Percentiles rank a stretch among this genome's conserved stretches.
Evolutionary conservation across 176 grass and related monocot species (phyloP).

Genomic region (Aegilops tauschii): DNA sequence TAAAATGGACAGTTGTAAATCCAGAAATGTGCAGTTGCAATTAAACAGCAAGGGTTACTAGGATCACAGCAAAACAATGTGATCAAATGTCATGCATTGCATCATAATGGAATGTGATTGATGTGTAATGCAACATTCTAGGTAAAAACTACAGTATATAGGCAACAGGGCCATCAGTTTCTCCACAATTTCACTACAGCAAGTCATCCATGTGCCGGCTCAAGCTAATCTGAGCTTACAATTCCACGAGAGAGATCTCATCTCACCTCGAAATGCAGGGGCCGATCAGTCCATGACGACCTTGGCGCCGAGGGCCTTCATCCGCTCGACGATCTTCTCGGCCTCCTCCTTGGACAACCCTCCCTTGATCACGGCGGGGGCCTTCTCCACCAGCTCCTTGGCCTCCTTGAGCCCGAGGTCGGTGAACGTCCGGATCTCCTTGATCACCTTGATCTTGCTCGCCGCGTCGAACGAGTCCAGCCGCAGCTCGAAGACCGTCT

Average conservation of each 20-base stretch:
- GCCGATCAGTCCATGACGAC: conserved; percentile 72
- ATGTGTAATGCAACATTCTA: not conserved
- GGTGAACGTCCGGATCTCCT: conserved; percentile 87
- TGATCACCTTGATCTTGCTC: conserved; percentile 97
- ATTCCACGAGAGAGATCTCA: conserved; percentile 16
- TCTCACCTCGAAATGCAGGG: conserved; percentile 7
- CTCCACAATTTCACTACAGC: not conserved
- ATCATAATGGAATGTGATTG: not conserved
- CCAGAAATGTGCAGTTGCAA: not conserved
- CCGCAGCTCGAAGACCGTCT: conserved; percentile 92
- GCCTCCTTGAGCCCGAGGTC: conserved; percentile 95
- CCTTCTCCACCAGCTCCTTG: conserved; percentile 95
- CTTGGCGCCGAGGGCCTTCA: conserved; percentile 87
- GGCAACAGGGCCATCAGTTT: not conserved
- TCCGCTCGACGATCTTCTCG: conserved; percentile 70
- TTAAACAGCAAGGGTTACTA: not conserved
- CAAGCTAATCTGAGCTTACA: not conserved
- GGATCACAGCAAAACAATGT: not conserved
- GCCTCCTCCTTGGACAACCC: conserved; percentile 89
- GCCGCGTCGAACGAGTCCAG: conserved; percentile 80
- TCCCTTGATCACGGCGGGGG: conserved; percentile 69
- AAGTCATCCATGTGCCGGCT: not conserved
- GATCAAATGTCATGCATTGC: not conserved
- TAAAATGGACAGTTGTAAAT: not conserved
- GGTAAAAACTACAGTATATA: not conserved